Base-by-base conservation (phyloP, 352 stramenopile species). In the Bremia lactucae region DNA sequence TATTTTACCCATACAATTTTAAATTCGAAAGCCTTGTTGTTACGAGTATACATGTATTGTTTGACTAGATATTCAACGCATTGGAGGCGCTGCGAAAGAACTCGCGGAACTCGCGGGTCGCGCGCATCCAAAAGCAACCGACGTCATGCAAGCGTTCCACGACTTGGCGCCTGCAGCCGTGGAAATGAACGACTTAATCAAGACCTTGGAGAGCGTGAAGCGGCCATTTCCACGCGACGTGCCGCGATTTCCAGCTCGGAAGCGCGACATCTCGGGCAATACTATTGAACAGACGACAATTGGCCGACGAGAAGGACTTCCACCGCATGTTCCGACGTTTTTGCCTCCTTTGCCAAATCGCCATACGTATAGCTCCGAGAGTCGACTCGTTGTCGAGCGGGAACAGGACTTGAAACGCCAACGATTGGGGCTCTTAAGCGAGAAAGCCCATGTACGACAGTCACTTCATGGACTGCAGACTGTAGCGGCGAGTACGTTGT, bases 361-460 rank as follows among this genome's bases (percentile, higher is more conserved):
- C 8, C 69, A 82, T 40, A 78, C 69, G 16, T 82, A 82, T 47
- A 76, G 63, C 39, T 69, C 65, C 0, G 58, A 82, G 13, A 69
- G 67, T 49, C 55, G 61, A 16, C 25, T 76, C 1, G 69, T 82
- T 8, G 69, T 82, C 15, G 66, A 78, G 14, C 50, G 66, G 46
- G 63, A 75, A 25, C 60, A 76, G 19, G 69, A 82, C 21, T 64
- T 55, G 0, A 82, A 82, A 46, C 65, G 66, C 10, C 59, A 63
- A 45, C 52, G 69, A 14, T 51, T 82, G 8, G 65, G 72, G n/a
- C 34, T 78, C 26, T 54, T 82, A 8, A 55, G 54, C 44, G 66
- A 82, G 50, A 82, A 82, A 46, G 70, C 65, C 4, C 66, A 78
- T 49, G 65, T 82, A 31, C 66, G 72, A 20, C 60, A 77, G 36